These are phyloP conservation scores for Metarhizium brunneum DNA, from an alignment of 2,329 filamentous ascomycete species.

Conservation along the genomic window DNA sequence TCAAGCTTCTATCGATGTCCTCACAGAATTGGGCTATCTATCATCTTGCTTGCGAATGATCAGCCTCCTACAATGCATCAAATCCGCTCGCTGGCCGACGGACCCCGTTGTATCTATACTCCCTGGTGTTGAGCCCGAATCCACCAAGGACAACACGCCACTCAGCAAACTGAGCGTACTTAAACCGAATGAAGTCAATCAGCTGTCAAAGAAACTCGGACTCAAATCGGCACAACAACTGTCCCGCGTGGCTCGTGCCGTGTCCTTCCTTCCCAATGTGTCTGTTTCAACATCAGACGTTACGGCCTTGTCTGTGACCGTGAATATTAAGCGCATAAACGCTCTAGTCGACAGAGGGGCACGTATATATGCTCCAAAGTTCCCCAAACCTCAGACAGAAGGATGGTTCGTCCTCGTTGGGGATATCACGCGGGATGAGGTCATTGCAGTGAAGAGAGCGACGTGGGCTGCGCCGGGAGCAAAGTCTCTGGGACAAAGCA, in stretches of 20 bases:
- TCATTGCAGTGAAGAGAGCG: conserved; percentile 78
- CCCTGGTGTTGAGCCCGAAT: conserved; percentile 52
- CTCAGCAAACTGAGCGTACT: conserved; percentile 34
- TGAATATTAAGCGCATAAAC: conserved; percentile 61
- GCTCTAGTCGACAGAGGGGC: conserved; percentile 53
- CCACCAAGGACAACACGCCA: conserved; percentile 30
- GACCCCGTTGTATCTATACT: conserved; percentile 74
- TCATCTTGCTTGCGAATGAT: conserved; percentile 77
- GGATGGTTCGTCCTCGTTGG: conserved; percentile 83
- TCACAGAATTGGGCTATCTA: conserved; percentile 79
- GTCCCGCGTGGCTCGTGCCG: conserved; percentile 45
- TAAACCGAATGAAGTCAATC: conserved; percentile 24
- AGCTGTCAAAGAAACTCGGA: conserved; percentile 40
- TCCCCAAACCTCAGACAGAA: conserved; percentile 90
- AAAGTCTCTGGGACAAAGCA: conserved; percentile 28
- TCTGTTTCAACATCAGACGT: conserved; percentile 50
- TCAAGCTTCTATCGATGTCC: conserved; percentile 87
- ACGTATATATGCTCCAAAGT: conserved; percentile 76
- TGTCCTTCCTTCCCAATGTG: conserved; percentile 60
- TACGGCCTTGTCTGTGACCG: conserved; percentile 52
- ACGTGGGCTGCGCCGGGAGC: conserved; percentile 48
- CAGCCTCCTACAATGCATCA: conserved; percentile 79
- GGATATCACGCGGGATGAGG: conserved; percentile 58
- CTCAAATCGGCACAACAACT: conserved; percentile 36
- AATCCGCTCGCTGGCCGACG: conserved; percentile 82